These are phyloP conservation scores for Casuarina cunninghamiana DNA, from an alignment of 306 rosid genomes.

Conservation along the genomic window DNA sequence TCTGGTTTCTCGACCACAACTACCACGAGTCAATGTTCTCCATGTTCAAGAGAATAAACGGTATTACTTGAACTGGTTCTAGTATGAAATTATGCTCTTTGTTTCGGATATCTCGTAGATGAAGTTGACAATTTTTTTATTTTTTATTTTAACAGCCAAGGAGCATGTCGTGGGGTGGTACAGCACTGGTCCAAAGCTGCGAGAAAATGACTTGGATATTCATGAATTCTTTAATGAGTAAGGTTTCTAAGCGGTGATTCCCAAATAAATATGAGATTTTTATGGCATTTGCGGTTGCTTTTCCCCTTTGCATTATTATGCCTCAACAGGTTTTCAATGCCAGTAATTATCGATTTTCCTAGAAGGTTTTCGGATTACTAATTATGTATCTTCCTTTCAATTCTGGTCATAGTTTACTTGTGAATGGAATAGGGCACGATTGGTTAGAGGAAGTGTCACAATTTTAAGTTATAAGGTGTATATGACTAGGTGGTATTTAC, in stretches of 20 bases:
- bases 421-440: background rate
- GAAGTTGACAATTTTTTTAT: background rate
- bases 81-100: background rate
- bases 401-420: background rate
- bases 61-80: conserved; percentile 30
- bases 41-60: conserved; percentile 96
- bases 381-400: background rate
- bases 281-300: background rate
- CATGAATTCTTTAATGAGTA: conserved; percentile 78
- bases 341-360: background rate
- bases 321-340: background rate
- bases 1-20: conserved; percentile 95
- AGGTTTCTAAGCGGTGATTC: conserved; percentile 17
- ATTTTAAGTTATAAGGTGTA: background rate
- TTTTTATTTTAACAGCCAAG: conserved; percentile 55
- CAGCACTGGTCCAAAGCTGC: conserved; percentile 90
- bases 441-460: background rate
- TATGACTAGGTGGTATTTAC: background rate
- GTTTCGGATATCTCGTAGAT: background rate
- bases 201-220: conserved; percentile 86
- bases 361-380: background rate
- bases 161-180: conserved; percentile 97
- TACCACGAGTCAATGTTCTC: conserved; percentile 91
- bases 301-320: background rate
- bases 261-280: background rate